Evolutionary conservation across 495 filamentous ascomycete species (phyloP).

Genomic region (Antarctomyces pellizariae): DNA sequence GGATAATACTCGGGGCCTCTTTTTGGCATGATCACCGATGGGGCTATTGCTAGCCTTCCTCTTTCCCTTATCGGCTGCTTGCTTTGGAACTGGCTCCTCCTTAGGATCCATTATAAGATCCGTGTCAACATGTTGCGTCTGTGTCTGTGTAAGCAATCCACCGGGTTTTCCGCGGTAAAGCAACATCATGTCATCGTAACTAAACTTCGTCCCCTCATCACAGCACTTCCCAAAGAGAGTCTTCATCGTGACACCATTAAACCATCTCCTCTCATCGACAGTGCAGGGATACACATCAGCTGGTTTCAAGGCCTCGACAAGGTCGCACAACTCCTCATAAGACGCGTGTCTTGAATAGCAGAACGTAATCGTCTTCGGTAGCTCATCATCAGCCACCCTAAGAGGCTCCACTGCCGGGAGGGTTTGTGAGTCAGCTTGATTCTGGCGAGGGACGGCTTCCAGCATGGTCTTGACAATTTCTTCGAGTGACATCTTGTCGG

Average conservation of each 20-base stretch:
- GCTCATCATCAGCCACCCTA: constrained; percentile 2
- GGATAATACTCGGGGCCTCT: no score
- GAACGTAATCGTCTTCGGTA: constrained; percentile 32
- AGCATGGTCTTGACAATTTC: constrained; percentile 18
- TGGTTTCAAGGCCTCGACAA: constrained; percentile 45
- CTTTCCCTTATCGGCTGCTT: no score
- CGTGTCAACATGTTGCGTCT: not conserved
- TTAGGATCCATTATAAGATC: not conserved
- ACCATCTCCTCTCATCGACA: constrained; percentile 39
- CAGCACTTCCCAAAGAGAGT: constrained; percentile 52
- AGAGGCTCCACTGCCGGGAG: no score
- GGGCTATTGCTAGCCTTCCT: no score
- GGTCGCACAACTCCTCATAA: constrained; percentile 49
- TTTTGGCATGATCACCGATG: no score
- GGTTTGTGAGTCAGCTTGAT: not conserved
- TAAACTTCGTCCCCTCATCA: constrained; percentile 29
- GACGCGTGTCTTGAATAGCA: constrained; percentile 86
- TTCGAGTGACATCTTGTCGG: constrained; percentile 20
- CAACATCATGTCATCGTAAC: constrained; percentile 40
- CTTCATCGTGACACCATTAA: constrained; percentile 31
- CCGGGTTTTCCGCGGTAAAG: not conserved
- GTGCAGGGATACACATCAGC: constrained; percentile 72
- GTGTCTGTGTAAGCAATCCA: not conserved
- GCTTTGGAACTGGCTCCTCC: constrained; percentile 1
- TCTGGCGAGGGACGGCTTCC: constrained; percentile 2